Conservation (phyloP, 2,329 filamentous ascomycete species). For the Phialophora chinensis region DNA sequence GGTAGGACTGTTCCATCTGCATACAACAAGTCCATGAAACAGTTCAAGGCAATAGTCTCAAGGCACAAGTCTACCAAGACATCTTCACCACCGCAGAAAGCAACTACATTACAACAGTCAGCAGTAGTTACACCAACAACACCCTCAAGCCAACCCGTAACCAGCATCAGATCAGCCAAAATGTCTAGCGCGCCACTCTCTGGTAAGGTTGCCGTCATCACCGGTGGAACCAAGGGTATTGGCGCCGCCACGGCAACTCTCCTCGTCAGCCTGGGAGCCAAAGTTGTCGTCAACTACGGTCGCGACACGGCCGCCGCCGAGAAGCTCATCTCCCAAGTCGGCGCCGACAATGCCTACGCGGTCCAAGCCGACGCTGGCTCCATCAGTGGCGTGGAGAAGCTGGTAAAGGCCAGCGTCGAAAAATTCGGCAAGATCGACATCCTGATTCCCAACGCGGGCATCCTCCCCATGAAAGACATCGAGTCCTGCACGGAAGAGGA, state of each 20-base stretch:
- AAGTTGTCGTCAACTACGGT: conserved; percentile 62
- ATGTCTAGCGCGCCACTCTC: conserved; percentile 29
- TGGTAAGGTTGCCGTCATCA: conserved; percentile 47
- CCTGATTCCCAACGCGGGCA: conserved; percentile 62
- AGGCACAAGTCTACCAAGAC: conserved; percentile 14
- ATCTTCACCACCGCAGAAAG: neutral
- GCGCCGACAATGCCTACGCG: conserved; percentile 54
- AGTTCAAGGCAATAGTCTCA: conserved; percentile 16
- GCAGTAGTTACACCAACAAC: neutral
- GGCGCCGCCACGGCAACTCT: conserved; percentile 48
- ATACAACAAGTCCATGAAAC: conserved; percentile 16
- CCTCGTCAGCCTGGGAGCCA: conserved; percentile 51
- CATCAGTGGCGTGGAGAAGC: conserved; percentile 53
- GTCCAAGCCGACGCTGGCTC: conserved; percentile 63
- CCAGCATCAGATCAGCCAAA: neutral
- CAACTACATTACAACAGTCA: neutral
- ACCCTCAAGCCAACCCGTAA: neutral
- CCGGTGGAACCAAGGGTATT: conserved; percentile 51
- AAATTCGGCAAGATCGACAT: conserved; percentile 65
- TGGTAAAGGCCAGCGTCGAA: conserved; percentile 57
- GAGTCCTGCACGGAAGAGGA: conserved; percentile 57
- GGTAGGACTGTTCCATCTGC: neutral
- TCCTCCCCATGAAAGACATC: conserved; percentile 58
- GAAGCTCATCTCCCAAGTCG: conserved; percentile 56
- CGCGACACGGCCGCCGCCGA: conserved; percentile 63